Conservation (phyloP, 1,284 basidiomycete species). For the Albatrellus sp. region DNA sequence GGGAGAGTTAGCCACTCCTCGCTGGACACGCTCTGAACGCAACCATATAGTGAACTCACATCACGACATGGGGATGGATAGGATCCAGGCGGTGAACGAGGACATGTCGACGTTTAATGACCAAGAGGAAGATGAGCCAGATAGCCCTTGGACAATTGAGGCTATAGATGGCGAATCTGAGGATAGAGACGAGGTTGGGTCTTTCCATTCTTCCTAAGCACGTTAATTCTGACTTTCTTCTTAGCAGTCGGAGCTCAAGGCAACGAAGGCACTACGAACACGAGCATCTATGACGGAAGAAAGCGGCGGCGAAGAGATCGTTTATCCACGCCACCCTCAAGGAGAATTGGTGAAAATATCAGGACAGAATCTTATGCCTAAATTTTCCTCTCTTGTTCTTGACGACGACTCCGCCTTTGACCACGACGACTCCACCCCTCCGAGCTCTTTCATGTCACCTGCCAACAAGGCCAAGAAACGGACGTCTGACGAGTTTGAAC, state of each 20-base stretch:
- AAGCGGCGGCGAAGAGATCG: constrained; percentile 72
- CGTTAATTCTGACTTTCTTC: constrained; percentile 7
- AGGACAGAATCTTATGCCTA: not conserved
- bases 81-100: constrained; percentile 34
- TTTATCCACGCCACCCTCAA: constrained; percentile 56
- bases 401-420: not conserved
- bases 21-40: constrained; percentile 55
- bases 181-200: constrained; percentile 50
- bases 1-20: constrained; percentile 93
- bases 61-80: constrained; percentile 24
- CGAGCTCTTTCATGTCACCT: constrained; percentile 46
- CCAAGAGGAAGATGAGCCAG: constrained; percentile 30
- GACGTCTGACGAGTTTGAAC: constrained; percentile 71
- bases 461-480: constrained; percentile 57
- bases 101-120: constrained; percentile 25
- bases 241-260: constrained; percentile 27
- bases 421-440: constrained; percentile 26
- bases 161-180: constrained; percentile 68
- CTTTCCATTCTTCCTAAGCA: constrained; percentile 5
- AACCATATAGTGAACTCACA: constrained; percentile 19
- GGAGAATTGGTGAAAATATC: constrained; percentile 13
- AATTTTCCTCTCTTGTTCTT: not conserved
- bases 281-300: constrained; percentile 61
- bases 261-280: constrained; percentile 36
- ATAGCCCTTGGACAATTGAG: constrained; percentile 81